Evolutionary conservation across 2,329 filamentous ascomycete species (phyloP).

Genomic region (Fusarium virguliforme): DNA sequence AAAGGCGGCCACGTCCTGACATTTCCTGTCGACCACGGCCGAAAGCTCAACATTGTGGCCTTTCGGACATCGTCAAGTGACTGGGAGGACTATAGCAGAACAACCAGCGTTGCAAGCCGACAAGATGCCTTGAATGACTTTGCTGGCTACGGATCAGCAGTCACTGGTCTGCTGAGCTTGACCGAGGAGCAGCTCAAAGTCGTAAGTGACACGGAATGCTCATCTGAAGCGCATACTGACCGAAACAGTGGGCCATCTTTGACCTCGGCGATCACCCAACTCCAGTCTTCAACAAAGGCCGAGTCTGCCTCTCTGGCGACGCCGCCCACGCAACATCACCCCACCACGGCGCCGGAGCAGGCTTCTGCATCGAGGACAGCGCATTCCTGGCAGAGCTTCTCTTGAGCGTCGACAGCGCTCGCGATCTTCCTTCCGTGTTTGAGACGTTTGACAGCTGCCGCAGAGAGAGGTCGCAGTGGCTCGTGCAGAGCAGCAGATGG

Average conservation of each 20-base stretch:
- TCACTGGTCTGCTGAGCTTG: conserved; percentile 53
- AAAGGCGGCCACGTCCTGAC: conserved; percentile 70
- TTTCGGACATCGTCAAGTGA: conserved; percentile 54
- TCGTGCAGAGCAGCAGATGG: conserved; percentile 67
- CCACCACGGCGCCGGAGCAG: conserved; percentile 72
- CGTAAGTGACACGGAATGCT: conserved; percentile 25
- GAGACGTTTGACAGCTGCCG: conserved; percentile 68
- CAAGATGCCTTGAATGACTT: conserved; percentile 58
- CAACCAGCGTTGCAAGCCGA: conserved; percentile 42
- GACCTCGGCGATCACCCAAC: conserved; percentile 63
- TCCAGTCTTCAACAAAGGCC: conserved; percentile 60
- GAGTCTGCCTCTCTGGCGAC: conserved; percentile 70
- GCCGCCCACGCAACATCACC: conserved; percentile 76
- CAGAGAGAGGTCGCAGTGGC: conserved; percentile 64
- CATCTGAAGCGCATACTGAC: background rate
- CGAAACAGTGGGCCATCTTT: conserved; percentile 63
- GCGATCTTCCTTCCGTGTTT: conserved; percentile 47
- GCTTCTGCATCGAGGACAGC: conserved; percentile 70
- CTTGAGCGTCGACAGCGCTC: conserved; percentile 54
- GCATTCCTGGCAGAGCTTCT: conserved; percentile 63
- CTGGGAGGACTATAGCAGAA: conserved; percentile 48
- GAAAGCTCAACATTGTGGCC: conserved; percentile 71
- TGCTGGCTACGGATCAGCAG: conserved; percentile 53
- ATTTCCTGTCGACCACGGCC: conserved; percentile 71
- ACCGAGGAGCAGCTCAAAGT: conserved; percentile 49